These are phyloP conservation scores for Fraxinus xanthoxyloides DNA, from an alignment of 305 asterid genomes.

Conservation along the genomic window DNA sequence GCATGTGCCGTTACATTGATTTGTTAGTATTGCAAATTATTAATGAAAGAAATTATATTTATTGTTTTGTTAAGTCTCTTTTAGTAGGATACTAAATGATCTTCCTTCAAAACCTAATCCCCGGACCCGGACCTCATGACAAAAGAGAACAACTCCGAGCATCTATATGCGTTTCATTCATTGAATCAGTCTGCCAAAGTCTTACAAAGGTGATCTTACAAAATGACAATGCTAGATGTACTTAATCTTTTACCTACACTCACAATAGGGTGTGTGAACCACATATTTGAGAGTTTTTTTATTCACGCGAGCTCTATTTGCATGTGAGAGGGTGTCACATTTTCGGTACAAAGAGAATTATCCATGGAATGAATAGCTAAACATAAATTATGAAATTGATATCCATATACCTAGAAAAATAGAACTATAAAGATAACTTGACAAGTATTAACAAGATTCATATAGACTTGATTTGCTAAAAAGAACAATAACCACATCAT, in stretches of 20 bases:
- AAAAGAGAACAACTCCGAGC: not conserved
- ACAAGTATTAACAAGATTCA: not conserved
- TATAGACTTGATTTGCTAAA: not conserved
- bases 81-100: not conserved
- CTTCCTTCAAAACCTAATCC: not conserved
- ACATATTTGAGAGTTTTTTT: no score
- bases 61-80: not conserved
- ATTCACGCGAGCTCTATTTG: no score
- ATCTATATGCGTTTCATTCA: not conserved
- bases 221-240: no score
- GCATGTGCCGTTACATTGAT: not conserved
- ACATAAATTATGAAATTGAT: not conserved
- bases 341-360: no score
- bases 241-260: no score
- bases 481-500: not conserved
- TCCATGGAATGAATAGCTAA: not conserved
- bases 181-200: not conserved
- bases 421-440: not conserved
- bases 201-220: not conserved
- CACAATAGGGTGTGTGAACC: no score
- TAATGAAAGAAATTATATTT: not conserved
- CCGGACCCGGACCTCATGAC: not conserved
- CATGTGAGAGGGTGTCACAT: no score
- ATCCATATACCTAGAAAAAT: not conserved
- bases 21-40: not conserved